Evolutionary conservation across 148 eudicot genomes (phyloP).

Genomic region (Heliosperma pusillum): DNA sequence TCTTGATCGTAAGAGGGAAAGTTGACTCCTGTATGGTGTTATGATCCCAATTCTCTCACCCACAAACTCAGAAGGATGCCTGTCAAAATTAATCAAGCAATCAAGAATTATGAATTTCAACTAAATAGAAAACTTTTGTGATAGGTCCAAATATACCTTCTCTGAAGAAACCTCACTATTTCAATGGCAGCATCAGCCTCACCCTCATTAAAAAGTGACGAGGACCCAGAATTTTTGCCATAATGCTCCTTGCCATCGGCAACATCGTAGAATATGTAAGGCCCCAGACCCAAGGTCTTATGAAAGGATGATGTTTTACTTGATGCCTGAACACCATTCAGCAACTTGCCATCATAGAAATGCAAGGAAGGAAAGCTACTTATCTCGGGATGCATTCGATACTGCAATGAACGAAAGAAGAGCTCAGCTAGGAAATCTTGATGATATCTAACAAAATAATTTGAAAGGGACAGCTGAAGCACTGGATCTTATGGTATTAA

Average conservation of each 20-base stretch:
- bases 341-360: constrained; percentile 86
- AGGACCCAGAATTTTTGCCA: constrained; percentile 71
- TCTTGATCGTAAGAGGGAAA: constrained; percentile 79
- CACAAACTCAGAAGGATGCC: constrained; percentile 75
- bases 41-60: constrained; percentile 91
- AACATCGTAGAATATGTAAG: constrained; percentile 84
- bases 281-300: constrained; percentile 72
- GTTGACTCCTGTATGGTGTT: constrained; percentile 90
- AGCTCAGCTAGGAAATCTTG: constrained; percentile 10
- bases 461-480: neutral
- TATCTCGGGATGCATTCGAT: constrained; percentile 99
- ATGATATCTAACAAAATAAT: neutral
- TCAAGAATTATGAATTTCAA: constrained; percentile 2
- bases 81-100: constrained; percentile 28
- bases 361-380: constrained; percentile 79
- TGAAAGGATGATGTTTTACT: constrained; percentile 76
- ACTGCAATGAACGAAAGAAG: constrained; percentile 48
- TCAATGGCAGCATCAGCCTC: constrained; percentile 98
- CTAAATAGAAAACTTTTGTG: constrained; percentile 10
- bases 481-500: constrained; percentile 2
- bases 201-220: constrained; percentile 80
- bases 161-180: constrained; percentile 61
- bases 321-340: constrained; percentile 65
- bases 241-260: constrained; percentile 77
- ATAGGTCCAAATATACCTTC: constrained; percentile 37